Evolutionary conservation across 306 rosid genomes (phyloP).

Genomic region (Cyamopsis tetragonoloba): DNA sequence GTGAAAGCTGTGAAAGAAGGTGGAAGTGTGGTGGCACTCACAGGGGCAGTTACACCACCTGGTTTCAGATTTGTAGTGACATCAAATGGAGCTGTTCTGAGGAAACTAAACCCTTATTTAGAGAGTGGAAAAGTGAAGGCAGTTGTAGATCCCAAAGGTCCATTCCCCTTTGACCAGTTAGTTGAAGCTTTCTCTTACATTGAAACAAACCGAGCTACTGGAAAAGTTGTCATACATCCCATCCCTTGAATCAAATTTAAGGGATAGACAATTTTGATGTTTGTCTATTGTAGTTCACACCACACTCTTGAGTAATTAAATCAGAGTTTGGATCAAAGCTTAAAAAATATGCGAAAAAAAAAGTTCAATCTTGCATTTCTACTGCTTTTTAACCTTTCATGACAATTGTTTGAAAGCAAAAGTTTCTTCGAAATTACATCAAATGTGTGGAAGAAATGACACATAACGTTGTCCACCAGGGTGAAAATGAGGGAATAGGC

Average conservation of each 20-base stretch:
- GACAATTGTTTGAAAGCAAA: background rate
- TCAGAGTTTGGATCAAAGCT: background rate
- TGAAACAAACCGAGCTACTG: constrained; percentile 70
- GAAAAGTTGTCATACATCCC: constrained; percentile 80
- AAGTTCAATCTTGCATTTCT: background rate
- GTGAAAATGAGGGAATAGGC: too few relatives aligned
- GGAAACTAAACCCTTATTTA: constrained; percentile 76
- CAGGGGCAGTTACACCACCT: constrained; percentile 89
- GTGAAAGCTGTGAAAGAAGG: constrained; percentile 88
- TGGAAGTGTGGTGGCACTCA: constrained; percentile 81
- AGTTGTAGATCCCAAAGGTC: constrained; percentile 75
- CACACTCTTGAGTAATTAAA: background rate
- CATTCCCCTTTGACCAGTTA: constrained; percentile 67
- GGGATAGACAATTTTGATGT: constrained; percentile 31
- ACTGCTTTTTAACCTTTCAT: background rate
- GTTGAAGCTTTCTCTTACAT: constrained; percentile 92
- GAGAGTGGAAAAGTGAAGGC: constrained; percentile 94
- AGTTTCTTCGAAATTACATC: background rate
- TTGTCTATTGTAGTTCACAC: constrained; percentile 7
- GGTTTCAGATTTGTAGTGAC: constrained; percentile 96
- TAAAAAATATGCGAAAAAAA: background rate
- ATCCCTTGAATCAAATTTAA: constrained; percentile 47
- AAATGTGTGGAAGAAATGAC: too few relatives aligned
- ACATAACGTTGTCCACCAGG: too few relatives aligned
- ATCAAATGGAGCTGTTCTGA: constrained; percentile 75